Evolutionary conservation across 495 filamentous ascomycete species (phyloP).

Genomic region (Penicillium daleae): DNA sequence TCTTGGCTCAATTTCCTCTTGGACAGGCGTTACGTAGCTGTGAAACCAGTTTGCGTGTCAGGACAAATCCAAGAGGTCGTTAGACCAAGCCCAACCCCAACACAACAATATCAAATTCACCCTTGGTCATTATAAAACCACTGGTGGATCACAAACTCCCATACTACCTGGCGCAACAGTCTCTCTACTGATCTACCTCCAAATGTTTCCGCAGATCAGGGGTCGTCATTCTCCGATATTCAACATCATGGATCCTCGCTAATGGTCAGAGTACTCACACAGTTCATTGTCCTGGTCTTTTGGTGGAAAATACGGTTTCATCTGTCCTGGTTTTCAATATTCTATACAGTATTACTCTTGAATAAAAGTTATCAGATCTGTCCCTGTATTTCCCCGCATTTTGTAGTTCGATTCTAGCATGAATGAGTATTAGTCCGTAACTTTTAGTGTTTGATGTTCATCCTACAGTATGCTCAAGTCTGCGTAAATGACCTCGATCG

Average conservation of each 20-base stretch:
- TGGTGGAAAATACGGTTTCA: neutral
- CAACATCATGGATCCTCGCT: neutral
- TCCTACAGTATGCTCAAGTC: neutral
- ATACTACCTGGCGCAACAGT: too few species aligned
- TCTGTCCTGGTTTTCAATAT: neutral
- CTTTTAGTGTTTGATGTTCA: neutral
- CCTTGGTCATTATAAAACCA: too few species aligned
- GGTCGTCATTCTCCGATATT: neutral
- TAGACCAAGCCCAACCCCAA: neutral
- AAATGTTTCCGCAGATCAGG: neutral
- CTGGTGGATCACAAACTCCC: too few species aligned
- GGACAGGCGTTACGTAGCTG: conserved; percentile 1
- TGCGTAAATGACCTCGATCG: neutral
- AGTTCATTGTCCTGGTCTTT: neutral
- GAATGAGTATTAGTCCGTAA: neutral
- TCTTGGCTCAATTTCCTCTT: neutral
- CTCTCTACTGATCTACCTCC: too few species aligned
- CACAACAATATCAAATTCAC: conserved; percentile 48
- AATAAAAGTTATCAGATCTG: neutral
- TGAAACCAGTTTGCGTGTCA: neutral
- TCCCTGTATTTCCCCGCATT: neutral
- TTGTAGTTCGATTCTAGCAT: neutral
- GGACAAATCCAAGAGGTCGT: neutral
- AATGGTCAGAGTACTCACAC: neutral
- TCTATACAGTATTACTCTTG: neutral